Evolutionary conservation across 192 early-diverging fungal genomes (phyloP).

Genomic region (Pilaira anomala): DNA sequence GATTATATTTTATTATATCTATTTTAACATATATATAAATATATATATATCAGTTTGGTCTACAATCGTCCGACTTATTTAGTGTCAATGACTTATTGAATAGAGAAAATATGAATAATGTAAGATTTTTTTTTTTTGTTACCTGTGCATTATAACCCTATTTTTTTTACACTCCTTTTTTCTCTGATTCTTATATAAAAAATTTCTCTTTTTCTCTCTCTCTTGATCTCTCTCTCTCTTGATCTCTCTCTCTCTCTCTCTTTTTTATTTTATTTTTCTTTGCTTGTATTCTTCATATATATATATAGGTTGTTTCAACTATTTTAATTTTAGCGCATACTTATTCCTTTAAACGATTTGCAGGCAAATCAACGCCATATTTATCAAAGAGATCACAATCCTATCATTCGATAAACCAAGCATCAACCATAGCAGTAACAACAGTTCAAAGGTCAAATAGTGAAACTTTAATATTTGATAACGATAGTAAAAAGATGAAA

Average conservation of each 20-base stretch:
- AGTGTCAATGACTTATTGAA: slow-evolving; percentile 59
- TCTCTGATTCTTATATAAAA: slow-evolving; percentile 4
- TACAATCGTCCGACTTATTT: slow-evolving; percentile 19
- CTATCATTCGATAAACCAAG: too few species aligned
- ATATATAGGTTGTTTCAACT: not conserved
- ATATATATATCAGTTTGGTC: slow-evolving; percentile 16
- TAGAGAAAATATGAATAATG: slow-evolving; percentile 66
- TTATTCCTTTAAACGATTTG: slow-evolving; percentile 1
- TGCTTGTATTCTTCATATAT: not conserved
- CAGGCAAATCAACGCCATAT: too few species aligned
- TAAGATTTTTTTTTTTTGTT: slow-evolving; percentile 22
- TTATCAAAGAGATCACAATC: too few species aligned
- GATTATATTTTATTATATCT: too few species aligned
- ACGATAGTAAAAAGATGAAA: too few species aligned
- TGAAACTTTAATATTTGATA: too few species aligned
- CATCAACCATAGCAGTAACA: too few species aligned
- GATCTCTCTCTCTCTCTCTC: slow-evolving; percentile 1
- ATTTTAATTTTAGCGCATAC: slow-evolving; percentile 13
- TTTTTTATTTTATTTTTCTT: slow-evolving; percentile 2
- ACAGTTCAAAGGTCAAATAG: too few species aligned
- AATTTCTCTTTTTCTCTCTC: not conserved
- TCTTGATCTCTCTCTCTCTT: not conserved
- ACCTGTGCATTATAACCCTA: too few species aligned
- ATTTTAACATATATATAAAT: too few species aligned
- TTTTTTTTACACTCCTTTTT: not conserved